A percentile compares a stretch with the other conserved stretches of the same genome.
Evolutionary conservation across 1,284 basidiomycete genomes (phyloP).

Genomic region (Mycosarcoma maydis): DNA sequence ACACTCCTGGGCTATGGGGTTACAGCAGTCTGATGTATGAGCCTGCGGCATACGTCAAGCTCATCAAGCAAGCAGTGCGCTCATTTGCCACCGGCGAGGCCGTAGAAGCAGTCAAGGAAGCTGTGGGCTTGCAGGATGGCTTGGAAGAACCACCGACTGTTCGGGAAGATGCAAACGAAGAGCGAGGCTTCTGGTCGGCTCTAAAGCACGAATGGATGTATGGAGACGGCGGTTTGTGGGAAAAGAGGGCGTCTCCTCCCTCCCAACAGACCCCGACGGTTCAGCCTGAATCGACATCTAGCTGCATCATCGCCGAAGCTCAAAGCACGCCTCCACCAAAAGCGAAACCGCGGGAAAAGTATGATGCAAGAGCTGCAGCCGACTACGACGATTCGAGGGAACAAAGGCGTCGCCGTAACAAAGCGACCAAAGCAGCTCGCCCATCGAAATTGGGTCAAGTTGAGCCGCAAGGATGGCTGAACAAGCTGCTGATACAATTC

Average conservation of each 20-base stretch:
- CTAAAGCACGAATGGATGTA: conserved; percentile 50
- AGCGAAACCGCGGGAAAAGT: conserved; percentile 9
- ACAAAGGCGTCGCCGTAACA: conserved; percentile 8
- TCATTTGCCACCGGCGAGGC: conserved; percentile 49
- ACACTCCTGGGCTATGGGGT: conserved; percentile 23
- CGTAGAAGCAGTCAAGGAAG: conserved; percentile 24
- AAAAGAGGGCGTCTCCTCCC: conserved; percentile 3
- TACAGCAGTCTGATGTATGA: conserved; percentile 40
- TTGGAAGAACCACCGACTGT: background rate
- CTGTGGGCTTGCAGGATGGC: conserved; percentile 17
- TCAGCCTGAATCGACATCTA: no score
- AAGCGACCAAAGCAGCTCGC: conserved; percentile 3
- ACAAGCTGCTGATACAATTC: conserved; percentile 40
- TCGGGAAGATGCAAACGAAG: conserved; percentile 1
- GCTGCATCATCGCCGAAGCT: no score
- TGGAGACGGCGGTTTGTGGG: conserved; percentile 44
- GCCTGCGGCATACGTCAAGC: conserved; percentile 40
- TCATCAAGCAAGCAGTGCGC: conserved; percentile 44
- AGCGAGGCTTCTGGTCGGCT: conserved; percentile 34
- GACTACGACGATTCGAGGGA: conserved; percentile 4
- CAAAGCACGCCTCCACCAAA: background rate
- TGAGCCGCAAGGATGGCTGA: conserved; percentile 23
- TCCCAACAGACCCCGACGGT: background rate
- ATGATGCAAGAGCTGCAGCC: conserved; percentile 33
- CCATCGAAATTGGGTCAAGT: background rate